phyloP scores from a whole-genome alignment of 2,329 filamentous ascomycete genomes.

The Aspergillus persii region DNA sequence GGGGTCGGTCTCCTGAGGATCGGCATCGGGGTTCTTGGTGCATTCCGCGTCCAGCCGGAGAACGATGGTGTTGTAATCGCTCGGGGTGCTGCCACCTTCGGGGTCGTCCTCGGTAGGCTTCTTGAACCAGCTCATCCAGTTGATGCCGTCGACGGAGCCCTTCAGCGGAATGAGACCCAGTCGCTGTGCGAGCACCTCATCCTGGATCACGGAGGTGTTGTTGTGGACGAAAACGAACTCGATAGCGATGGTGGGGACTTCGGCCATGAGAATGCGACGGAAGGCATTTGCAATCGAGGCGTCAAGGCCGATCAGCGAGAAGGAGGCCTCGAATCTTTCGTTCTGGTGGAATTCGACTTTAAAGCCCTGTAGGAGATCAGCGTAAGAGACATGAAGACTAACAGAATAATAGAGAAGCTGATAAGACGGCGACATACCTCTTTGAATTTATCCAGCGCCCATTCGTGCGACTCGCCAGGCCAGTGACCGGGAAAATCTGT shows the following conservation, averaged over 20 bases:
- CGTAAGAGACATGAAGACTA: not conserved
- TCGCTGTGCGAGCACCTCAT: slow-evolving; percentile 89
- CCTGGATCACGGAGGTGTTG: slow-evolving; percentile 97
- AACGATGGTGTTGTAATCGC: slow-evolving; percentile 83
- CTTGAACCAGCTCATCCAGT: slow-evolving; percentile 78
- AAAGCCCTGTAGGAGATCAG: slow-evolving; percentile 53
- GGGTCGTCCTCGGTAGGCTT: slow-evolving; percentile 66
- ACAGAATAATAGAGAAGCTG: not conserved
- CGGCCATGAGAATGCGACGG: slow-evolving; percentile 89
- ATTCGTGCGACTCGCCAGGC: slow-evolving; percentile 81
- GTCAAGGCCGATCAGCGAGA: slow-evolving; percentile 89
- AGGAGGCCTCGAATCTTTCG: slow-evolving; percentile 71
- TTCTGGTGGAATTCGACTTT: slow-evolving; percentile 82
- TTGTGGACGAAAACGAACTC: slow-evolving; percentile 91
- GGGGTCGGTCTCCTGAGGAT: slow-evolving; percentile 73
- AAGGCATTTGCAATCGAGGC: slow-evolving; percentile 95
- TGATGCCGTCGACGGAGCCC: slow-evolving; percentile 72
- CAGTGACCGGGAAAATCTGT: slow-evolving; percentile 92
- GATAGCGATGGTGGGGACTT: slow-evolving; percentile 91
- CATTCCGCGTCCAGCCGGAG: slow-evolving; percentile 76
- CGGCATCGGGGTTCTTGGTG: slow-evolving; percentile 71
- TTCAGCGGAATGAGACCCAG: slow-evolving; percentile 88
- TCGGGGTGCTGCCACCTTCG: slow-evolving; percentile 50
- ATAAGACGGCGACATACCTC: slow-evolving; percentile 40
- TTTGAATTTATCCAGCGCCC: slow-evolving; percentile 71